Percentiles rank a stretch among this genome's conserved stretches.
Evolutionary conservation across 1,284 basidiomycete genomes (phyloP).

Genomic region (Ceratobasidium sp.): DNA sequence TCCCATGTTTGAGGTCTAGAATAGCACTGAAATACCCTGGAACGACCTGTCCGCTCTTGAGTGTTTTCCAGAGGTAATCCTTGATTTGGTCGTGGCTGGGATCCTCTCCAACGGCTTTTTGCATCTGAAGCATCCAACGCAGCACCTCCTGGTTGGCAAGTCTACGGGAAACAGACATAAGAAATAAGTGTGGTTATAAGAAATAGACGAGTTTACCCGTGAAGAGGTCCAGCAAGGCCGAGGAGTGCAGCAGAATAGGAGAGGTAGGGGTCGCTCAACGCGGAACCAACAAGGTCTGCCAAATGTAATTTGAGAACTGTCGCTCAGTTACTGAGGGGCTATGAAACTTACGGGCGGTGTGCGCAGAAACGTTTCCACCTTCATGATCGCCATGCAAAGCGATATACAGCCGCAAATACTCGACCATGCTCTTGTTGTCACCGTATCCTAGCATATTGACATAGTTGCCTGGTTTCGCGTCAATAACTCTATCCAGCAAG

Average conservation of each 20-base stretch:
- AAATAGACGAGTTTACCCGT: conserved; percentile 72
- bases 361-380: conserved; percentile 94
- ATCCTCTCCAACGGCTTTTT: conserved; percentile 80
- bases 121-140: conserved; percentile 89
- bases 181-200: neutral
- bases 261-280: conserved; percentile 92
- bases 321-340: neutral
- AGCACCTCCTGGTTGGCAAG: conserved; percentile 93
- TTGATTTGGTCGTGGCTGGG: conserved; percentile 82
- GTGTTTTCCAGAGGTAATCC: conserved; percentile 87
- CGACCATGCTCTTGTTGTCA: conserved; percentile 84
- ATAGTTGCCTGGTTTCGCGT: conserved; percentile 80
- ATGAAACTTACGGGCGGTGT: conserved; percentile 76
- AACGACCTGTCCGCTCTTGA: conserved; percentile 89
- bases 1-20: neutral
- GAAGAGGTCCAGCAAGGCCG: conserved; percentile 91
- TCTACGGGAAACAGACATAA: conserved; percentile 59
- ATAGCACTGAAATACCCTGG: conserved; percentile 71
- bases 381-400: conserved; percentile 64
- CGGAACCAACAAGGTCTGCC: conserved; percentile 92
- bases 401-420: conserved; percentile 91
- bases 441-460: conserved; percentile 89
- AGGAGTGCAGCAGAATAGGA: conserved; percentile 91
- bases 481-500: conserved; percentile 13
- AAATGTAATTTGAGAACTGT: conserved; percentile 2